Evolutionary conservation across 2,329 filamentous ascomycete genomes (phyloP), one percentile per base, ranked within the genome.

Genomic region (Fusarium buxicola): DNA sequence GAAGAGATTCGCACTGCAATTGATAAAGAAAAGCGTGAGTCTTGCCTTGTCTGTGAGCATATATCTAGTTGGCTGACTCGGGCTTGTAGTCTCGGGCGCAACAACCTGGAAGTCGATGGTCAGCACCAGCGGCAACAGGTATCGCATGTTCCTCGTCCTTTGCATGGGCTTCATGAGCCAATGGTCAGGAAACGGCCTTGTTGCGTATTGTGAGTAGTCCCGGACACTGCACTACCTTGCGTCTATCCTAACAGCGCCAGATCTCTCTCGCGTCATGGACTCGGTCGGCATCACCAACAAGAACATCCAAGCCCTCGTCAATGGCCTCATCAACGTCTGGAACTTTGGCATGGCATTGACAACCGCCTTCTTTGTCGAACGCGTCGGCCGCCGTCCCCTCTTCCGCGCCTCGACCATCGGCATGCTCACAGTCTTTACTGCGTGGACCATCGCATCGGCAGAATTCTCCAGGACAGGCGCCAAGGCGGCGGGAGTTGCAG

Each of bases 141-240:
- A 75, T 35, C 66, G 74, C 4, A 66, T 75, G 48, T 77, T 80
- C 60, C 72, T 81, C 3, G 75, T 81, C 1, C 51, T 80, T 6
- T 73, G 72, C 21, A 80, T 82, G 74, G 79, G 75, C 0, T 77
- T 82, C 44, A 81, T 82, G 49, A 75, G 74, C 1, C 77, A 79
- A 45, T 76, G 74, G 69, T 74, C 70, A 8, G 75, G 75, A 3
- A 77, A 77, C 7, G 75, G 75, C 1, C 41, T 76, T 1, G 66
- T 75, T 16, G 70, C 69, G 0, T 76, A 74, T 2, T 73, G 69
- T 69, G 47, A 50, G 63, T 77, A 3, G n/a, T n/a, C n/a, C n/a
- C n/a, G n/a, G n/a, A n/a, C 0, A 10, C 4, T 15, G 15, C 24
- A 3, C 0, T 2, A n/a, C 24, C 12, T 15, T 25, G 18, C 8